Evolutionary conservation across 1,284 basidiomycete genomes (phyloP).

Genomic region (Moniliophthora roreri): DNA sequence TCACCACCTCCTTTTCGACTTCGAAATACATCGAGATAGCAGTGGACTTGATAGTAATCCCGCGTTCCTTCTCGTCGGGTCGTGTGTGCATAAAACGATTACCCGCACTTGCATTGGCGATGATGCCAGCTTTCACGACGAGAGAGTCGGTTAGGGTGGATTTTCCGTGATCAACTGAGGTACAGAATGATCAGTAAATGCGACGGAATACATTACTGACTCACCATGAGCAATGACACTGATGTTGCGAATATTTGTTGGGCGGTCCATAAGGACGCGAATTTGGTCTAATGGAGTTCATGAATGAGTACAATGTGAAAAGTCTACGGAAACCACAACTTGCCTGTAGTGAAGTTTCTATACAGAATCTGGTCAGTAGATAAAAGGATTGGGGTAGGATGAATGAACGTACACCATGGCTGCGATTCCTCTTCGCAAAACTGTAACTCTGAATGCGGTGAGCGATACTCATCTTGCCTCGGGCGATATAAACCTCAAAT

Average conservation of each 20-base stretch:
- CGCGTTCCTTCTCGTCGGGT: conserved; percentile 99
- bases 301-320: too few relatives aligned
- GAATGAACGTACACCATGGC: too few relatives aligned
- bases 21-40: conserved; percentile 99
- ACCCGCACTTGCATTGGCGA: conserved; percentile 93
- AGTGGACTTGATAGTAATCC: conserved; percentile 99
- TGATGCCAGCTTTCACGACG: conserved; percentile 99
- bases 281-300: conserved; percentile 79
- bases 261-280: conserved; percentile 85
- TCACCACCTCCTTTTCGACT: conserved; percentile 87
- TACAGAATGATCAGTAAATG: conserved; percentile 7
- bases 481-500: too few relatives aligned
- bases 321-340: too few relatives aligned
- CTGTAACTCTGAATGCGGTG: too few relatives aligned
- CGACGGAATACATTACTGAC: conserved; percentile 29
- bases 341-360: too few relatives aligned
- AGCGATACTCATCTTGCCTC: too few relatives aligned
- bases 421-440: too few relatives aligned
- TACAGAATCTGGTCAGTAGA: too few relatives aligned
- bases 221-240: conserved; percentile 94
- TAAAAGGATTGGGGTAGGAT: too few relatives aligned
- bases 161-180: conserved; percentile 97
- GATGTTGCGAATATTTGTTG: conserved; percentile 98
- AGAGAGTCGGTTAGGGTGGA: conserved; percentile 99
- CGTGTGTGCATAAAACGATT: conserved; percentile 99